Evolutionary conservation across 176 grass and related monocot genomes (phyloP).

Genomic region (Juncus inflexus): DNA sequence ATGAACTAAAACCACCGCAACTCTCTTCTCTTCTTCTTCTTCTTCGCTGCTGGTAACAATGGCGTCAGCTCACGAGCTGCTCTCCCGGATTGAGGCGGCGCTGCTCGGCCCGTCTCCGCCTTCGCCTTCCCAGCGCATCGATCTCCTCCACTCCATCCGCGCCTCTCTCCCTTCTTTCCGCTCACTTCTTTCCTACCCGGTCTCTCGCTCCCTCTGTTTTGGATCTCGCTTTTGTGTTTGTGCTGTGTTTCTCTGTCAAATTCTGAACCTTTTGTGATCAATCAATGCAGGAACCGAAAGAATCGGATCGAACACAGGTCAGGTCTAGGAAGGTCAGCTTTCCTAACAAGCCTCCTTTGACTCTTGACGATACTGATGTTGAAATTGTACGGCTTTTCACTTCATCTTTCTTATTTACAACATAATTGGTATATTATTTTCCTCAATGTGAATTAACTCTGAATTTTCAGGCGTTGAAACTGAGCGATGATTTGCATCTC

Average conservation of each 20-base stretch:
- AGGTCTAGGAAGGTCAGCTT: slow-evolving; percentile 74
- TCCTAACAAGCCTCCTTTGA: slow-evolving; percentile 52
- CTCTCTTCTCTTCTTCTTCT: background rate
- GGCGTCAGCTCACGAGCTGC: slow-evolving; percentile 55
- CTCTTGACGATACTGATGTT: slow-evolving; percentile 85
- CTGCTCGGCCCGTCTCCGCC: slow-evolving; percentile 62
- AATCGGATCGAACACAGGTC: slow-evolving; percentile 73
- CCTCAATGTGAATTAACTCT: slow-evolving; percentile 3
- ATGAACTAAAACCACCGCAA: too few relatives aligned
- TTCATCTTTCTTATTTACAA: slow-evolving; percentile 10
- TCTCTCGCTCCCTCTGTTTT: slow-evolving; percentile 10
- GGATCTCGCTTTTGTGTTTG: background rate
- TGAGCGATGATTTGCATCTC: slow-evolving; percentile 96
- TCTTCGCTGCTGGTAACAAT: slow-evolving; percentile 31
- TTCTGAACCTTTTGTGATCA: slow-evolving; percentile 24
- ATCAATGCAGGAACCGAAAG: slow-evolving; percentile 61
- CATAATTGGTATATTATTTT: background rate
- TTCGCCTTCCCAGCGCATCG: slow-evolving; percentile 70
- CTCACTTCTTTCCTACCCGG: slow-evolving; percentile 65
- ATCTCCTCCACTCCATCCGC: slow-evolving; percentile 80
- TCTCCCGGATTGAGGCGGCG: slow-evolving; percentile 58
- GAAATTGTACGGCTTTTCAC: slow-evolving; percentile 49
- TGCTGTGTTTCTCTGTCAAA: background rate
- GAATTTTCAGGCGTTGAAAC: slow-evolving; percentile 67
- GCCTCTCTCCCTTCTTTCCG: slow-evolving; percentile 51